A percentile compares a stretch with the other conserved stretches of the same genome.
These are phyloP conservation scores for Candida tetrigidarum DNA, from an alignment of 1,139 yeast species.

Conservation along the genomic window DNA sequence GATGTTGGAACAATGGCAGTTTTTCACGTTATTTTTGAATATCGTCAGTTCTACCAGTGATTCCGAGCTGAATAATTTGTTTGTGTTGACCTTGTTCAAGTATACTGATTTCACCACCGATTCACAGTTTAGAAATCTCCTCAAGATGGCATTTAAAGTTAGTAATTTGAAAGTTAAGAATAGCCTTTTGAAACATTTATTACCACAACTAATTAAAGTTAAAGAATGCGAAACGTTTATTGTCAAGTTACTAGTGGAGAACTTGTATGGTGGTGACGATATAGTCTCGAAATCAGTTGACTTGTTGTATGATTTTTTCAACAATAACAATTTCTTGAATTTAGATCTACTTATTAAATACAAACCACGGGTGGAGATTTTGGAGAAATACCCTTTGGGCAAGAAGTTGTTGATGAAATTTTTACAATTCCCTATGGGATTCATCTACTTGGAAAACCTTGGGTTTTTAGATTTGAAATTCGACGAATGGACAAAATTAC, in stretches of 20 bases:
- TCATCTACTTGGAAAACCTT: constrained; percentile 35
- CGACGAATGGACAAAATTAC: constrained; percentile 28
- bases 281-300: constrained; percentile 66
- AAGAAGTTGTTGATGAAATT: constrained; percentile 31
- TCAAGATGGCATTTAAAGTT: constrained; percentile 66
- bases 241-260: constrained; percentile 60
- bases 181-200: constrained; percentile 58
- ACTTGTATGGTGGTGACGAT: constrained; percentile 67
- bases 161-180: constrained; percentile 56
- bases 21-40: constrained; percentile 79
- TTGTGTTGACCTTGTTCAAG: constrained; percentile 60
- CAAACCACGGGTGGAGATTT: constrained; percentile 36
- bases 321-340: constrained; percentile 19
- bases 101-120: constrained; percentile 65
- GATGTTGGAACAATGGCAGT: constrained; percentile 79
- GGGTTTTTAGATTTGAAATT: constrained; percentile 40
- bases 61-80: constrained; percentile 49
- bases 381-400: constrained; percentile 30
- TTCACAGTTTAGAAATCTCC: constrained; percentile 68
- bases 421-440: constrained; percentile 37
- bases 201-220: constrained; percentile 41
- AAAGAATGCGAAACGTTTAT: constrained; percentile 42
- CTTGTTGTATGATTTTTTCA: constrained; percentile 22
- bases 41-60: constrained; percentile 53
- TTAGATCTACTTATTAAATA: constrained; percentile 31